A percentile compares a stretch with the other conserved stretches of the same genome.
Conservation (phyloP, 441 rosid species). For the Populus hybrid region DNA sequence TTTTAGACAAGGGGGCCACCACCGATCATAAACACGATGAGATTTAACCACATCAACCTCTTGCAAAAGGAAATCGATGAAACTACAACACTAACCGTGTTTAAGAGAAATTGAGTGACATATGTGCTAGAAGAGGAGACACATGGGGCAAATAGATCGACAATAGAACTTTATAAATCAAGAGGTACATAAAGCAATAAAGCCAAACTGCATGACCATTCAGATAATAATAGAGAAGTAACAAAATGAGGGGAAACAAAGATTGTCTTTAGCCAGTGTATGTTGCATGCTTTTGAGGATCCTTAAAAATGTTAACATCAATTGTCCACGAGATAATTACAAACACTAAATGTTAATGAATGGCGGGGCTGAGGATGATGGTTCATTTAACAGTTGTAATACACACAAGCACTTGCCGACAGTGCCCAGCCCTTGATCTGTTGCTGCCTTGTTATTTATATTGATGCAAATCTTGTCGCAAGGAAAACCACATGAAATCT, state of each 20-base stretch:
- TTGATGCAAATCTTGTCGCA: conserved; percentile 15
- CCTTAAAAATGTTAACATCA: conserved; percentile 3
- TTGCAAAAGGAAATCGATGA: background rate
- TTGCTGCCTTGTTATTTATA: background rate
- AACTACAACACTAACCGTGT: background rate
- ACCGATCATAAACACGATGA: background rate
- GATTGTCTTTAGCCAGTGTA: background rate
- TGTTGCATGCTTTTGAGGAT: background rate
- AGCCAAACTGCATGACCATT: background rate
- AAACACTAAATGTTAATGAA: conserved; percentile 7
- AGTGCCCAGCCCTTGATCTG: background rate
- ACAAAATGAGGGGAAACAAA: conserved; percentile 1
- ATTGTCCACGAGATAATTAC: conserved; percentile 1
- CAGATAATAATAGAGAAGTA: background rate
- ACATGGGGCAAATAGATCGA: background rate
- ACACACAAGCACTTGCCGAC: conserved; percentile 15
- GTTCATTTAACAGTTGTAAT: conserved; percentile 13
- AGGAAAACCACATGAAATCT: conserved; percentile 26
- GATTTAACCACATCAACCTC: background rate
- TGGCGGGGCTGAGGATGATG: conserved; percentile 6
- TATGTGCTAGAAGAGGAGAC: background rate
- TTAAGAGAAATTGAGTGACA: background rate
- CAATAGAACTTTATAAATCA: background rate
- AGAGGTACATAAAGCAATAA: background rate
- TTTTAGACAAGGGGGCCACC: background rate